Conservation (phyloP, 2,329 filamentous ascomycete genomes). For the Cordyceps farinosa region DNA sequence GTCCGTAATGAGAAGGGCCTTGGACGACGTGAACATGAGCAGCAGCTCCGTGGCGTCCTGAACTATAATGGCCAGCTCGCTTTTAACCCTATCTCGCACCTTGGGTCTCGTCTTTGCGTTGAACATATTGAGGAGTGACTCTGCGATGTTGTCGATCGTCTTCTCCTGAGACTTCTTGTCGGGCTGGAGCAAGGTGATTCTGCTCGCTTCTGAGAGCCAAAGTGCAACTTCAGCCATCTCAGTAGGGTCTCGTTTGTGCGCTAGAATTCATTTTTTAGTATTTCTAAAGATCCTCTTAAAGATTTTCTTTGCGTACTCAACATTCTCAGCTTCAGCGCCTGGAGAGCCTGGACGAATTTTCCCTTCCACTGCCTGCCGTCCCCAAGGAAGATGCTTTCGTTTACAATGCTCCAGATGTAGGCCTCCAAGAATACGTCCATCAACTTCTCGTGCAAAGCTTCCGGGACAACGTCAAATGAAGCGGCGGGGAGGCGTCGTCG, state of each 20-base stretch:
- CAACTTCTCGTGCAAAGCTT: accelerated
- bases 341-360: background rate
- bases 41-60: background rate
- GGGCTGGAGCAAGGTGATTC: background rate
- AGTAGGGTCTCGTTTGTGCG: background rate
- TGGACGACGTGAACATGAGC: background rate
- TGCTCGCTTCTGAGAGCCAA: background rate
- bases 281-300: no score
- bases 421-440: background rate
- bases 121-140: background rate
- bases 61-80: background rate
- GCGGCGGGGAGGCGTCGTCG: accelerated
- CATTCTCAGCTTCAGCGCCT: background rate
- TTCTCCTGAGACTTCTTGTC: background rate
- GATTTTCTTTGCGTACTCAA: background rate
- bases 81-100: background rate
- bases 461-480: accelerated
- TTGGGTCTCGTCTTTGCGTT: background rate
- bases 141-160: background rate
- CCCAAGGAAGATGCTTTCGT: background rate
- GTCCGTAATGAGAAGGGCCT: background rate
- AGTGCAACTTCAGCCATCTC: background rate
- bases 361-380: background rate
- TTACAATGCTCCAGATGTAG: background rate
- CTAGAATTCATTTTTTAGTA: background rate